Percentiles rank a stretch among this genome's conserved stretches.
phyloP scores from a whole-genome alignment of 1,284 basidiomycete genomes.

The Golubevia sp. region DNA sequence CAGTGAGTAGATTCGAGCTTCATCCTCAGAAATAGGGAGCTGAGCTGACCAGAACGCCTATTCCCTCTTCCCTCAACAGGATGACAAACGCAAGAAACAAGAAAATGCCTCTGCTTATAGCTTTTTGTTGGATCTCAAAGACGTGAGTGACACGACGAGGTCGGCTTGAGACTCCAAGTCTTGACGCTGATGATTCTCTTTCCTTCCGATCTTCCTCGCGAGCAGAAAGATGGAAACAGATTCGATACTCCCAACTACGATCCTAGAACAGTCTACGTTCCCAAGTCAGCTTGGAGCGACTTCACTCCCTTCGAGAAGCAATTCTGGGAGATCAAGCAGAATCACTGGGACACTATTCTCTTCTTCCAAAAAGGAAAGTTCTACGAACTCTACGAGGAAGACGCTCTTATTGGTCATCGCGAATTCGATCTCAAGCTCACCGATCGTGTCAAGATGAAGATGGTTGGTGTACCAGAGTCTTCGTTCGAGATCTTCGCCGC shows the following conservation, averaged over 20 bases:
- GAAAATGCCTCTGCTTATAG: conserved; percentile 78
- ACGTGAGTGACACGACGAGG: conserved; percentile 65
- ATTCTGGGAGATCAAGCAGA: conserved; percentile 98
- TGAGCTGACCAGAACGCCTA: conserved; percentile 10
- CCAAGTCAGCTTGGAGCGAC: conserved; percentile 75
- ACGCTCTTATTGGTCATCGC: conserved; percentile 60
- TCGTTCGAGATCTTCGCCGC: conserved; percentile 60
- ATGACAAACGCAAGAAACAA: conserved; percentile 81
- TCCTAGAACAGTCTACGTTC: conserved; percentile 83
- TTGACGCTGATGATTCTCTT: not conserved
- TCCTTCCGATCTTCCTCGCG: conserved; percentile 3
- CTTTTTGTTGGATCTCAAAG: conserved; percentile 77
- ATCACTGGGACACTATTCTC: conserved; percentile 79
- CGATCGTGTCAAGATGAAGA: conserved; percentile 94
- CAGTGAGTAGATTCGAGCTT: conserved; percentile 9
- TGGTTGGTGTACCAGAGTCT: conserved; percentile 69
- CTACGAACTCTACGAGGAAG: conserved; percentile 54
- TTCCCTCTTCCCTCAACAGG: conserved; percentile 63
- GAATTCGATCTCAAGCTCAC: conserved; percentile 68
- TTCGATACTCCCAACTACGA: conserved; percentile 89
- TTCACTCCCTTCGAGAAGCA: conserved; percentile 97
- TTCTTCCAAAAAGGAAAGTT: conserved; percentile 93
- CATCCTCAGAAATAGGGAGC: not conserved
- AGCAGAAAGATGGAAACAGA: conserved; percentile 78
- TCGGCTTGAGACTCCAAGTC: conserved; percentile 29